phyloP scores from a whole-genome alignment of 1,284 basidiomycete species.

The Hymenochaete sp. region DNA sequence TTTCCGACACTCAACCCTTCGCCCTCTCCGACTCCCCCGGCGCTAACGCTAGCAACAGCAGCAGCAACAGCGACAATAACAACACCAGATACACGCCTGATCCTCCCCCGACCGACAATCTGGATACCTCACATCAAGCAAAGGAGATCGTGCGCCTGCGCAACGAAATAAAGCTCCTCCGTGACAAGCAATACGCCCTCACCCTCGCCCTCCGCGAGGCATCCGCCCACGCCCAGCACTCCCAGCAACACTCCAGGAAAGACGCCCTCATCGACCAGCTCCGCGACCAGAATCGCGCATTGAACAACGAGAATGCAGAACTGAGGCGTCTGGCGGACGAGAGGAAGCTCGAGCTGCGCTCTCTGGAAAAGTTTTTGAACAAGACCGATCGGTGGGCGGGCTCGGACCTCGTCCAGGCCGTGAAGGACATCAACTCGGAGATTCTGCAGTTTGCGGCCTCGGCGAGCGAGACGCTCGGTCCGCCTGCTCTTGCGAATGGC shows the following conservation, averaged over 20 bases:
- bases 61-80: background rate
- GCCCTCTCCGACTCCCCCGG: too few relatives aligned
- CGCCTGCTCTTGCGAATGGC: background rate
- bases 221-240: too few relatives aligned
- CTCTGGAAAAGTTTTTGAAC: constrained; percentile 57
- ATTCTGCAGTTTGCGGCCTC: constrained; percentile 68
- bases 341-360: constrained; percentile 37
- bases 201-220: constrained; percentile 11
- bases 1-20: too few relatives aligned
- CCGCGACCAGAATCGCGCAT: constrained; percentile 6
- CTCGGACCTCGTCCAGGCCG: constrained; percentile 63
- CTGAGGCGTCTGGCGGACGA: constrained; percentile 25
- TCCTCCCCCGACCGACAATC: constrained; percentile 2
- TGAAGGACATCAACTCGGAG: constrained; percentile 72
- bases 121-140: constrained; percentile 11
- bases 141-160: constrained; percentile 16
- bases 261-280: constrained; percentile 15
- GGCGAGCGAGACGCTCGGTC: constrained; percentile 40
- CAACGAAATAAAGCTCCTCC: constrained; percentile 15
- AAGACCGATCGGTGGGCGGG: constrained; percentile 68
- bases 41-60: constrained; percentile 1
- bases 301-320: constrained; percentile 10
- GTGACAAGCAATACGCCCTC: constrained; percentile 16
- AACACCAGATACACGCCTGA: background rate
- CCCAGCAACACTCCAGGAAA: constrained; percentile 7